Evolutionary conservation across 2,329 filamentous ascomycete genomes (phyloP).

Genomic region (Diplodia corticola): DNA sequence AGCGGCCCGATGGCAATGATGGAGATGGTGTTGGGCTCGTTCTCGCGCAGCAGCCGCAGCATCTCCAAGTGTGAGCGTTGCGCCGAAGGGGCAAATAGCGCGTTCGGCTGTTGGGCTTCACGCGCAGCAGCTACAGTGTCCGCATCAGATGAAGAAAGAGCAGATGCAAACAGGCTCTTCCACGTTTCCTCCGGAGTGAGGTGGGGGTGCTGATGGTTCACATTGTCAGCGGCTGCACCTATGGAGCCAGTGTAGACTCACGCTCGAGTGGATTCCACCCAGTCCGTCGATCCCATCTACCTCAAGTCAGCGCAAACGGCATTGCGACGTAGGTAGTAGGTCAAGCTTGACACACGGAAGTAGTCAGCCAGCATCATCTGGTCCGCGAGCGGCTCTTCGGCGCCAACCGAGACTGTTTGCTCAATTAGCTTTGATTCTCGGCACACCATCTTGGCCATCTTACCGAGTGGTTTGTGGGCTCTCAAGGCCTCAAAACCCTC

Average conservation of each 20-base stretch:
- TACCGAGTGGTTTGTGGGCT: slow-evolving; percentile 68
- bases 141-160: slow-evolving; percentile 33
- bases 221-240: background rate
- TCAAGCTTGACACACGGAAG: slow-evolving; percentile 73
- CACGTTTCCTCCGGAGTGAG: slow-evolving; percentile 50
- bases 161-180: slow-evolving; percentile 46
- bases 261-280: slow-evolving; percentile 50
- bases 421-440: background rate
- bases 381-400: slow-evolving; percentile 81
- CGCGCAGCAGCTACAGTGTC: slow-evolving; percentile 39
- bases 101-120: slow-evolving; percentile 42
- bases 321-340: background rate
- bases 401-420: slow-evolving; percentile 70
- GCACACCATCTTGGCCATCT: no score
- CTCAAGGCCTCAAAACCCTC: slow-evolving; percentile 73
- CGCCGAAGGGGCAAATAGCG: slow-evolving; percentile 73
- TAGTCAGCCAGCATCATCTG: slow-evolving; percentile 69
- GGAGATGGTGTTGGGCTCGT: slow-evolving; percentile 81
- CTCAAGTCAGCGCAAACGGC: slow-evolving; percentile 2
- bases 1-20: slow-evolving; percentile 87
- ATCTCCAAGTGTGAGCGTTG: slow-evolving; percentile 80
- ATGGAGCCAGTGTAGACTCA: slow-evolving; percentile 28
- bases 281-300: slow-evolving; percentile 51
- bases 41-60: slow-evolving; percentile 77
- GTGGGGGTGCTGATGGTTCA: slow-evolving; percentile 45